Base-by-base conservation (phyloP, 345 rosid genomes). In the Erysimum cheiranthoides region DNA sequence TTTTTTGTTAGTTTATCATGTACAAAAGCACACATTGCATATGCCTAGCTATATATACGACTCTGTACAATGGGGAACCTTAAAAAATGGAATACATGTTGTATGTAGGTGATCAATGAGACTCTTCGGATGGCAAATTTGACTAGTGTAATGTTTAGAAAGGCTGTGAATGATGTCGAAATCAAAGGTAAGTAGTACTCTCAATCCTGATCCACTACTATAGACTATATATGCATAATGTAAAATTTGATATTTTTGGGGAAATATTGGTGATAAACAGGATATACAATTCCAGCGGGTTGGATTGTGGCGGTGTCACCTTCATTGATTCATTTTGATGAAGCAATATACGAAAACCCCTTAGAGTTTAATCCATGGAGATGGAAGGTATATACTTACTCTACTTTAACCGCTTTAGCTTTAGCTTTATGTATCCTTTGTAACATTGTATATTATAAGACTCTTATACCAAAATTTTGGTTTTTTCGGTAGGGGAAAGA, bases 321-420 rank as follows among this genome's bases (percentile, higher is more conserved):
- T 25, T 52, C 84, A 2, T 64, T 39, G 0, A 39, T 78, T 36
- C 86, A 86, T 40, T 63, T 45, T 35, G 61, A 74, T 46, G 58
- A 82, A 4, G 62, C 39, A 7, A 73, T 52, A 12, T 84, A 79
- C 6, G 73, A 73, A 2, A 74, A 83, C 11, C 86, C 85, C 0
- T 76, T 72, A 3, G 40, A 60, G 13, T 84, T 84, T 46, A 86
- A 86, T 61, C 90, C 88, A 6, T 82, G 85, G 81, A 74, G 89
- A 63, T 85, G 86, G 83, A 47, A 80, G 83, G 83, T 79, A 72
- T 27, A 58, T 27, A 40, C 7, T 69, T 68, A 18, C 1, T 36
- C 7, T 34, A 34, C 5, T 31, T 35, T 8, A 35, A 35, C 38
- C 38, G 2, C 9, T 7, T 35, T 35, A 6, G 8, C 9, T 7